Evolutionary conservation across 768 basidiomycete species (phyloP), one percentile per base, ranked within the genome.

Genomic region (Collybia sp.): DNA sequence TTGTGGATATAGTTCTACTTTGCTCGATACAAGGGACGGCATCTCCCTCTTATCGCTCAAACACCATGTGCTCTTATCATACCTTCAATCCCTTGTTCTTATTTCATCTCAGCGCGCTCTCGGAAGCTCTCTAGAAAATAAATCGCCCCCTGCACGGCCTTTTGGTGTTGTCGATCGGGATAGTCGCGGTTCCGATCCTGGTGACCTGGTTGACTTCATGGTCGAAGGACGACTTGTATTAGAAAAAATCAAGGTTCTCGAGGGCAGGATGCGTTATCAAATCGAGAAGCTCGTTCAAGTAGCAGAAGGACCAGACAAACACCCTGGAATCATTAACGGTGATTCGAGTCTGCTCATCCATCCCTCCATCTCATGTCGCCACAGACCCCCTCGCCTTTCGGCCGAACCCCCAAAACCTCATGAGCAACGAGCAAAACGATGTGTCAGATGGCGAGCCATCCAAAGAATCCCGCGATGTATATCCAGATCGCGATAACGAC

Each of bases 11-110:
- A 55, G 57, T 43, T 40, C 50, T 68, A 53, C 49, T 57, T 40
- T 52, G 40, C 62, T 74, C 15, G 73, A 86, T 50, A 77, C 74
- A 10, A 76, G 72, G 55, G 77, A 89, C 25, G 96, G 96, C 33
- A 91, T 99, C 50, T 97, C 96, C 0, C 73, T 99, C 4, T 73
- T 99, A 17, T 88, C 90, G 10, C 67, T 93, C 42, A 94, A 96
- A 66, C 86, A 93, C 54, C 80, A 93, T 44, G 63, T 88, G 16
- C 74, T 96, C 49, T 65, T 97, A 2, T 85, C 85, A 1, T 95
- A 96, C 62, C 70, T 96, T 9, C 92, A 93, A 47, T 85, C 90
- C 12, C 72, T 96, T 33, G 73, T 82, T 30, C 77, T 95, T 36
- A 64, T 95, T 42, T 71, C 80, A 20, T 72, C 85, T n/a, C 82